Evolutionary conservation across 2,329 filamentous ascomycete species (phyloP).

Genomic region (Colletotrichum gloeosporioides): DNA sequence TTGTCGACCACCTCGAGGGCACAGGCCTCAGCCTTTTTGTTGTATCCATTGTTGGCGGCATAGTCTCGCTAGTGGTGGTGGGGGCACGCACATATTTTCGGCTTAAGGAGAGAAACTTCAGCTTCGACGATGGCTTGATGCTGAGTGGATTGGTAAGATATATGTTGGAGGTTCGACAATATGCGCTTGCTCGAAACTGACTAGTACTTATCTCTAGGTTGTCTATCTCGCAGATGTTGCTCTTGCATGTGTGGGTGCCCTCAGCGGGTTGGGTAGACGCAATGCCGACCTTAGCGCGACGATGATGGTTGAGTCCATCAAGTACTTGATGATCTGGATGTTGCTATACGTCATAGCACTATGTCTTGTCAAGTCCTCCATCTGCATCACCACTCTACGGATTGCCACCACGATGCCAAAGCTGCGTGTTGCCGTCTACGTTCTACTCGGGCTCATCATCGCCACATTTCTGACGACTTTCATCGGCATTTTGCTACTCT

Average conservation of each 20-base stretch:
- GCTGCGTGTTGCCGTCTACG: conserved; percentile 26
- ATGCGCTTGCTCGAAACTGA: background rate
- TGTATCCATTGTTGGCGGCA: conserved; percentile 23
- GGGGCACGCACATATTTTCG: conserved; percentile 21
- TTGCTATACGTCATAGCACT: conserved; percentile 27
- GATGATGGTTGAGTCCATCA: conserved; percentile 20
- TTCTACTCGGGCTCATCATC: conserved; percentile 19
- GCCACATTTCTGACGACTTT: conserved; percentile 33
- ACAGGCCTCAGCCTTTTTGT: conserved; percentile 22
- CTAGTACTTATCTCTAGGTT: background rate
- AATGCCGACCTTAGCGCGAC: conserved; percentile 25
- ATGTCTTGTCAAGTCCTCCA: conserved; percentile 34
- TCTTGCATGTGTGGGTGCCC: conserved; percentile 24
- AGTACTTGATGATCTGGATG: conserved; percentile 31
- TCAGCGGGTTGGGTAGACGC: conserved; percentile 25
- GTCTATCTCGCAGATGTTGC: conserved; percentile 22
- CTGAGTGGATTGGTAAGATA: conserved; percentile 17
- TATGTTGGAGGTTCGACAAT: fast-evolving
- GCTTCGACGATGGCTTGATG: conserved; percentile 24
- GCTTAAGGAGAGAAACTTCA: background rate
- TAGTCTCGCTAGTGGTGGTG: conserved; percentile 22
- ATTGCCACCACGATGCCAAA: conserved; percentile 28
- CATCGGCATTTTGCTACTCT: conserved; percentile 29
- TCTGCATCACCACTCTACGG: conserved; percentile 39
- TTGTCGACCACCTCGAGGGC: conserved; percentile 9